These are phyloP conservation scores for Euphrasia arctica DNA, from an alignment of 305 asterid species.

Conservation along the genomic window DNA sequence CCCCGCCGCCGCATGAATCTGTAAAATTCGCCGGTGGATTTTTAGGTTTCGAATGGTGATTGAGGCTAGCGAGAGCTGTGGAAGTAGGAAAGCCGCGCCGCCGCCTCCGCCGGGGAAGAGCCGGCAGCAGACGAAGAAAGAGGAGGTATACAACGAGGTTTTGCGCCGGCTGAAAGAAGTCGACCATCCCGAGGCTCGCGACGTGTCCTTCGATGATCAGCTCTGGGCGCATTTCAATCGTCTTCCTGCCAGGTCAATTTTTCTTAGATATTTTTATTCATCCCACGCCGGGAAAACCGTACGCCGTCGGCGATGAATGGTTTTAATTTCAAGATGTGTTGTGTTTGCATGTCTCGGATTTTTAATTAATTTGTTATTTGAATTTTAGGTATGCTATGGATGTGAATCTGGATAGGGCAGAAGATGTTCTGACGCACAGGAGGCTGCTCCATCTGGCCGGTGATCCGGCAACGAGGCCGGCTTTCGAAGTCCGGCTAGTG, in stretches of 20 bases:
- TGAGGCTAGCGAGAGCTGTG: conserved; percentile 74
- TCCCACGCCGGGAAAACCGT: not conserved
- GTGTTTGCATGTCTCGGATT: too few species aligned
- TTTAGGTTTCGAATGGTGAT: conserved; percentile 46
- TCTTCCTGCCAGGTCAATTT: conserved; percentile 68
- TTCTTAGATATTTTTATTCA: not conserved
- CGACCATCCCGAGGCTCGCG: conserved; percentile 55
- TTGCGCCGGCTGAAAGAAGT: conserved; percentile 72
- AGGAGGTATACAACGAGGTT: conserved; percentile 88
- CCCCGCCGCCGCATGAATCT: too few species aligned
- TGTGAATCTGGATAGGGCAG: conserved; percentile 89
- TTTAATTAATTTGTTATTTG: conserved; percentile 9
- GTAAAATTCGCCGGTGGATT: too few species aligned
- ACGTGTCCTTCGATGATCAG: conserved; percentile 67
- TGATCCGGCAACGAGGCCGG: conserved; percentile 92
- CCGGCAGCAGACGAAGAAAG: conserved; percentile 54
- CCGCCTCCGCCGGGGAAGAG: conserved; percentile 38
- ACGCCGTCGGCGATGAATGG: too few species aligned
- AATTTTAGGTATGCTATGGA: conserved; percentile 75
- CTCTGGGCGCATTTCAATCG: conserved; percentile 96
- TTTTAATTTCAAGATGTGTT: too few species aligned
- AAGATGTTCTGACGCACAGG: conserved; percentile 90
- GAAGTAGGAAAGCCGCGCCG: conserved; percentile 62
- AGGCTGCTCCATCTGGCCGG: conserved; percentile 73
- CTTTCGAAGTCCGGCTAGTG: conserved; percentile 86